Percentiles rank a stretch among this genome's conserved stretches.
These are phyloP conservation scores for Tripterygium wilfordii DNA, from an alignment of 177 flowering plant species.

Conservation along the genomic window DNA sequence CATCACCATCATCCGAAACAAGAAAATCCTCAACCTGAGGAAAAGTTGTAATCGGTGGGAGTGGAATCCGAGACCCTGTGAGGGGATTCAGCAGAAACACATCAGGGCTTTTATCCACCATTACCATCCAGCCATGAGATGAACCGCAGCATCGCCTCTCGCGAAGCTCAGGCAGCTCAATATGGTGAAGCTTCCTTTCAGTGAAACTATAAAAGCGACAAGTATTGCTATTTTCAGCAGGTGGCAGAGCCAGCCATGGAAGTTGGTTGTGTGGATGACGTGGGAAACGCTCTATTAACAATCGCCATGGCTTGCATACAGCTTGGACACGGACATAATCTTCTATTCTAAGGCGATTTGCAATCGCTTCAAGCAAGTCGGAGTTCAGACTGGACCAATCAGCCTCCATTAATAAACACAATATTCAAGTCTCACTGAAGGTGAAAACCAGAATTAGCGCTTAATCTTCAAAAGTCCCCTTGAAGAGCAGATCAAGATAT, in stretches of 20 bases:
- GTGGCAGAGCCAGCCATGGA: neutral
- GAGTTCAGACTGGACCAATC: too few species aligned
- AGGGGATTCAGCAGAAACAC: neutral
- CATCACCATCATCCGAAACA: too few species aligned
- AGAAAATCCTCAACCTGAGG: too few species aligned
- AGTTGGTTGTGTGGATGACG: neutral
- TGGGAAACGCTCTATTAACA: neutral
- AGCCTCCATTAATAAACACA: too few species aligned
- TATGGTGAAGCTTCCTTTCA: neutral
- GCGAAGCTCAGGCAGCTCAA: neutral
- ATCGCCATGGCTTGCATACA: neutral
- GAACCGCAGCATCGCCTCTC: conserved; percentile 3
- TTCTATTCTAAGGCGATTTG: too few species aligned
- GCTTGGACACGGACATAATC: neutral
- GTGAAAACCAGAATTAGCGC: too few species aligned
- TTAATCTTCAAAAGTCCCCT: too few species aligned
- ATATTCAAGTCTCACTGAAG: too few species aligned
- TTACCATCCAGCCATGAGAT: neutral
- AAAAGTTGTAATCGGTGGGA: neutral
- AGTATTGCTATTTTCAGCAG: neutral
- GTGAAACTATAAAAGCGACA: neutral
- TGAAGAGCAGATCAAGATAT: too few species aligned
- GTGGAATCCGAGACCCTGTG: neutral
- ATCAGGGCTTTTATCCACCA: neutral
- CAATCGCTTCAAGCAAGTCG: too few species aligned